phyloP scores from a whole-genome alignment of 768 basidiomycete genomes.

The Kwoniella bestiolae region DNA sequence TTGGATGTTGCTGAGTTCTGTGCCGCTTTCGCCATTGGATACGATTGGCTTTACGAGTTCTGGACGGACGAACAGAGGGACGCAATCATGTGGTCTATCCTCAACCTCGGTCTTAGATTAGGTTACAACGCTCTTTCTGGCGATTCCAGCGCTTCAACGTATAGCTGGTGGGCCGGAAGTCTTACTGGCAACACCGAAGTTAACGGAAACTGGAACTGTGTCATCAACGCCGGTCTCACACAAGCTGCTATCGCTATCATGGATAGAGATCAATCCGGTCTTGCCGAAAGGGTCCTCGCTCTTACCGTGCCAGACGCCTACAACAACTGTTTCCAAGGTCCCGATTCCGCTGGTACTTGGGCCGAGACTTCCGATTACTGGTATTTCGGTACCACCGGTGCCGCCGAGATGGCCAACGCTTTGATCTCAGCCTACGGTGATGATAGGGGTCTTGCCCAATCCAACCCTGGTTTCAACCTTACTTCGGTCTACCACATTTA shows the following conservation, averaged over 20 bases:
- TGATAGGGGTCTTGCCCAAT: conserved; percentile 70
- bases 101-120: conserved; percentile 73
- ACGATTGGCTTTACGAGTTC: conserved; percentile 91
- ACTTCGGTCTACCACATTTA: conserved; percentile 92
- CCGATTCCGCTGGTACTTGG: conserved; percentile 81
- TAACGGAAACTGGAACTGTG: conserved; percentile 96
- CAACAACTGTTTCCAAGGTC: conserved; percentile 68
- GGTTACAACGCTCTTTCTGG: conserved; percentile 66
- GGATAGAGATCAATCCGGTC: conserved; percentile 71
- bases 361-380: conserved; percentile 79
- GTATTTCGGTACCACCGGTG: conserved; percentile 83
- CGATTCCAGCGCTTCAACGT: conserved; percentile 50
- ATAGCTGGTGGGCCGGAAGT: conserved; percentile 74
- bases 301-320: conserved; percentile 75
- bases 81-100: conserved; percentile 71
- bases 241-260: conserved; percentile 88
- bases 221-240: conserved; percentile 85
- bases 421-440: conserved; percentile 85
- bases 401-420: conserved; percentile 84
- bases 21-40: conserved; percentile 86
- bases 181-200: conserved; percentile 44
- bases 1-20: conserved; percentile 82
- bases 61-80: conserved; percentile 76
- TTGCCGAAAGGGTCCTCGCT: conserved; percentile 69
- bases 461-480: conserved; percentile 71